A percentile compares a stretch with the other conserved stretches of the same genome.
Evolutionary conservation across 805 yeast species (phyloP).

Genomic region (Kodamaea kaohsiungensis): DNA sequence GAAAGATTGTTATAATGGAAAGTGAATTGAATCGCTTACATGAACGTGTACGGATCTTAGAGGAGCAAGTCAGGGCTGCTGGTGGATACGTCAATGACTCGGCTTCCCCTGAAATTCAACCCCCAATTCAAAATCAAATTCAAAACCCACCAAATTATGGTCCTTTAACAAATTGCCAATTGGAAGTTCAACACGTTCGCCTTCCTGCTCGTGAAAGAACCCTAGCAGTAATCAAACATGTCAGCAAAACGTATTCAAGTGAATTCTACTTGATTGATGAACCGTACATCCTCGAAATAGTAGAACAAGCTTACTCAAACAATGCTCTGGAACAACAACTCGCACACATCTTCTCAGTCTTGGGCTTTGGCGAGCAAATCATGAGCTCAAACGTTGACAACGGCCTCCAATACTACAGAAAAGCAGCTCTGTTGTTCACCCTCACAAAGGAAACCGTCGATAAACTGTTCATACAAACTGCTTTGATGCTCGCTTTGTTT

Average conservation of each 20-base stretch:
- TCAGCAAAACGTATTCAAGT: slow-evolving; percentile 25
- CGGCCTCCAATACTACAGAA: slow-evolving; percentile 34
- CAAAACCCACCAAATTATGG: neutral
- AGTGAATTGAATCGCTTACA: slow-evolving; percentile 38
- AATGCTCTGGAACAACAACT: slow-evolving; percentile 21
- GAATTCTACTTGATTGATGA: slow-evolving; percentile 38
- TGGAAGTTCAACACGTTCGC: neutral
- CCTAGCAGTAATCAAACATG: slow-evolving; percentile 1
- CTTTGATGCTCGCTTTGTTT: slow-evolving; percentile 35
- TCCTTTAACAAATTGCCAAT: neutral
- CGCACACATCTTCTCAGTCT: slow-evolving; percentile 29
- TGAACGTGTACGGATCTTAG: slow-evolving; percentile 32
- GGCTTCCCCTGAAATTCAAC: neutral
- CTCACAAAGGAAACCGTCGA: slow-evolving; percentile 32
- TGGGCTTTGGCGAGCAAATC: slow-evolving; percentile 43
- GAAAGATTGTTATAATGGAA: slow-evolving; percentile 46
- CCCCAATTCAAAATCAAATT: neutral
- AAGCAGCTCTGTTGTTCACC: slow-evolving; percentile 34
- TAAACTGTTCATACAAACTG: slow-evolving; percentile 35
- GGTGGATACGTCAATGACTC: neutral
- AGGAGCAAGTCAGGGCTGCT: slow-evolving; percentile 12
- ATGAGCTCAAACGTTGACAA: slow-evolving; percentile 19
- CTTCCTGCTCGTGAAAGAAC: slow-evolving; percentile 4
- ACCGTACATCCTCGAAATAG: slow-evolving; percentile 6
- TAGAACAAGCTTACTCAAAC: slow-evolving; percentile 4